Percentiles rank a stretch among this genome's conserved stretches.
phyloP scores from a whole-genome alignment of 495 filamentous ascomycete species.

The Cercophora samala region DNA sequence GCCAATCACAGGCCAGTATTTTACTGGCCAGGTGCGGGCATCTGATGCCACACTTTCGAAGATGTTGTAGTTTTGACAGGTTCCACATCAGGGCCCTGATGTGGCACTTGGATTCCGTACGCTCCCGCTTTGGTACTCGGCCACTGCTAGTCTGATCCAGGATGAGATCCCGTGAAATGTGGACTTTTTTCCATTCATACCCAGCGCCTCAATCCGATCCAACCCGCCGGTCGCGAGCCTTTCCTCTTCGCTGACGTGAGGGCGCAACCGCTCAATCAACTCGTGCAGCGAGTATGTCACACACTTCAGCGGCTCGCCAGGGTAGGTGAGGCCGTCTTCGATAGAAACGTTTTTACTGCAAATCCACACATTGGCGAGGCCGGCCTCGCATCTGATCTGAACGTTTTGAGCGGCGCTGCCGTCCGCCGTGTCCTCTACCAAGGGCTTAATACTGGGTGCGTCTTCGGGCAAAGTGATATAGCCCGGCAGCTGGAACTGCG shows the following conservation, averaged over 20 bases:
- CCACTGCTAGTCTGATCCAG: not conserved
- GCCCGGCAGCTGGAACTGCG: conserved; percentile 37
- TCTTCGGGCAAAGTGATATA: conserved; percentile 20
- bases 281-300: not conserved
- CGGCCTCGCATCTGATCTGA: conserved; percentile 2
- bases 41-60: no score
- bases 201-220: not conserved
- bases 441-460: not conserved
- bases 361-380: not conserved
- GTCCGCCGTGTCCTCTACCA: not conserved
- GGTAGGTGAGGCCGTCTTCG: not conserved
- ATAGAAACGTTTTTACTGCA: not conserved
- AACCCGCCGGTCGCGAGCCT: not conserved
- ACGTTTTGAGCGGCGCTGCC: not conserved
- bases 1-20: no score
- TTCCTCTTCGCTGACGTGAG: not conserved
- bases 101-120: no score
- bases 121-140: no score
- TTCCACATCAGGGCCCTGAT: no score
- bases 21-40: no score
- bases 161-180: not conserved
- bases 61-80: no score
- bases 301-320: not conserved
- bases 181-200: not conserved
- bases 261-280: not conserved